Evolutionary conservation across 768 basidiomycete species (phyloP).

Genomic region (Megacollybia marginata): DNA sequence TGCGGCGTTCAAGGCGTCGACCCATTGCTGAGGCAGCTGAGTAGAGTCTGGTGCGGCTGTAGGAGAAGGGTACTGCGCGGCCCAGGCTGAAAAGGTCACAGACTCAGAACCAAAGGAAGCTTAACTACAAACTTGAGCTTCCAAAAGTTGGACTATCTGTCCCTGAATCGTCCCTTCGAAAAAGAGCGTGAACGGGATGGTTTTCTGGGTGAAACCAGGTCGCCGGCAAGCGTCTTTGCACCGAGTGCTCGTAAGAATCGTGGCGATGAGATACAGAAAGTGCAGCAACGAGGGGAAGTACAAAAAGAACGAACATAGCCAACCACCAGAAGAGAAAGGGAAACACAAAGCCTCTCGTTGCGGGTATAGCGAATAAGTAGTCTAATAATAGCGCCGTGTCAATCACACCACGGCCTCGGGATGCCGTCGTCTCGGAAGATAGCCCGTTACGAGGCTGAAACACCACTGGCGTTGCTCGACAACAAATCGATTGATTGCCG

Average conservation of each 20-base stretch:
- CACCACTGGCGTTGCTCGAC: too few relatives aligned
- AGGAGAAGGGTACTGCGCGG: constrained; percentile 45
- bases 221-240: constrained; percentile 23
- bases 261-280: constrained; percentile 17
- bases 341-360: too few relatives aligned
- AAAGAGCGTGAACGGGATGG: constrained; percentile 57
- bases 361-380: too few relatives aligned
- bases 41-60: constrained; percentile 33
- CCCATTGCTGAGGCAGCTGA: constrained; percentile 61
- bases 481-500: too few relatives aligned
- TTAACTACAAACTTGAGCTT: constrained; percentile 38
- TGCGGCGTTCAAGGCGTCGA: constrained; percentile 59
- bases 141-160: constrained; percentile 47
- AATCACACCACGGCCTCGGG: too few relatives aligned
- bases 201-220: constrained; percentile 56
- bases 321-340: too few relatives aligned
- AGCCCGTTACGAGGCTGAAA: too few relatives aligned
- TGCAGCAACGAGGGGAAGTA: constrained; percentile 11
- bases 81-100: constrained; percentile 44
- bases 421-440: too few relatives aligned
- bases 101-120: constrained; percentile 1
- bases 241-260: constrained; percentile 20
- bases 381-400: too few relatives aligned
- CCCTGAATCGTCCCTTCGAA: constrained; percentile 45
- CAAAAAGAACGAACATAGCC: constrained; percentile 8